Evolutionary conservation across 129 eudicot species (phyloP).

Genomic region (Pseudognaphalium luteoalbum): DNA sequence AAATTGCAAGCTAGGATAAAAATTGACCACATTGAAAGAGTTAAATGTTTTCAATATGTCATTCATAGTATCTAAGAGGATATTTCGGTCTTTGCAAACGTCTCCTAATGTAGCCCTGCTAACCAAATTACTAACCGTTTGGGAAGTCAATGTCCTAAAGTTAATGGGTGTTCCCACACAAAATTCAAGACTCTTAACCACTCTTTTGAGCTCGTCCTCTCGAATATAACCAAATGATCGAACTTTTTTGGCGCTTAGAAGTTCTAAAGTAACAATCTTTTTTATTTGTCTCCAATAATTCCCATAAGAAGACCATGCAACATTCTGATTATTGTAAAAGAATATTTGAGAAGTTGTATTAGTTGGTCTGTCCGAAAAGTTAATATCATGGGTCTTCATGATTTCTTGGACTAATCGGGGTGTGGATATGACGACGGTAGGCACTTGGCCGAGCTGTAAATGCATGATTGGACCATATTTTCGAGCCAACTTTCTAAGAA

Average conservation of each 20-base stretch:
- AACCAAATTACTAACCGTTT: slow-evolving; percentile 29
- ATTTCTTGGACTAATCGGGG: slow-evolving; percentile 26
- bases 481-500: slow-evolving; percentile 17
- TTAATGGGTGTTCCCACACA: not conserved
- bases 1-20: slow-evolving; percentile 36
- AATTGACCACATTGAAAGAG: slow-evolving; percentile 33
- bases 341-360: slow-evolving; percentile 19
- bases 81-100: slow-evolving; percentile 23
- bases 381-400: slow-evolving; percentile 29
- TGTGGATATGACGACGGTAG: slow-evolving; percentile 27
- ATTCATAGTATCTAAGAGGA: slow-evolving; percentile 14
- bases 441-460: slow-evolving; percentile 29
- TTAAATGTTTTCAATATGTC: slow-evolving; percentile 23
- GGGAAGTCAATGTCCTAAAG: slow-evolving; percentile 24
- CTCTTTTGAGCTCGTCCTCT: slow-evolving; percentile 28
- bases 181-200: slow-evolving; percentile 3
- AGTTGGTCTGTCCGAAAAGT: slow-evolving; percentile 23
- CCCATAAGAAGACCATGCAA: slow-evolving; percentile 34
- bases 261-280: slow-evolving; percentile 31
- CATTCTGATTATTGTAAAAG: slow-evolving; percentile 19
- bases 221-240: slow-evolving; percentile 22
- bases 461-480: slow-evolving; percentile 35
- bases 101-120: slow-evolving; percentile 41
- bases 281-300: slow-evolving; percentile 39
- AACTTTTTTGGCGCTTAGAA: slow-evolving; percentile 27